Evolutionary conservation across 495 filamentous ascomycete species (phyloP).

Genomic region (Margaritispora aquatica): DNA sequence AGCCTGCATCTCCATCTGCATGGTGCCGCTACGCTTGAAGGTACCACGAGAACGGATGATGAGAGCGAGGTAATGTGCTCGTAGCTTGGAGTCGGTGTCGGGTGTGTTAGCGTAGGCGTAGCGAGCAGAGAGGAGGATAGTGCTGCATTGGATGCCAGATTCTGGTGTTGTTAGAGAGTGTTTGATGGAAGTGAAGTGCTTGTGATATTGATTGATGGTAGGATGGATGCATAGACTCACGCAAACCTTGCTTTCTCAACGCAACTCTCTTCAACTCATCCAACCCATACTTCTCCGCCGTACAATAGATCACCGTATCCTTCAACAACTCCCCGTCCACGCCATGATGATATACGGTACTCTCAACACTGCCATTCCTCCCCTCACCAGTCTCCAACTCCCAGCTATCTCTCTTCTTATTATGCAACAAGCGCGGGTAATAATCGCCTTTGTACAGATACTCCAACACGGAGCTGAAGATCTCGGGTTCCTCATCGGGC

Average conservation of each 20-base stretch:
- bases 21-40: slow-evolving; percentile 92
- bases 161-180: slow-evolving; percentile 3
- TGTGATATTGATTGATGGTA: neutral
- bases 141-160: slow-evolving; percentile 73
- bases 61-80: slow-evolving; percentile 89
- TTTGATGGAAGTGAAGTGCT: neutral
- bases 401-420: slow-evolving; percentile 61
- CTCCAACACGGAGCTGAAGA: slow-evolving; percentile 86
- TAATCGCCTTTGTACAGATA: slow-evolving; percentile 96
- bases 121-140: slow-evolving; percentile 82
- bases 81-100: slow-evolving; percentile 80
- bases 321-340: slow-evolving; percentile 68
- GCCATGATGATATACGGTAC: slow-evolving; percentile 63
- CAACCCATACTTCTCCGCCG: slow-evolving; percentile 77
- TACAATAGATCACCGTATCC: slow-evolving; percentile 89
- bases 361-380: slow-evolving; percentile 60
- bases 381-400: slow-evolving; percentile 60
- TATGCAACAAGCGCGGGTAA: slow-evolving; percentile 68
- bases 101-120: slow-evolving; percentile 94
- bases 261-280: slow-evolving; percentile 82
- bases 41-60: slow-evolving; percentile 90
- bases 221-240: slow-evolving; percentile 31
- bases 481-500: slow-evolving; percentile 79
- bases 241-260: slow-evolving; percentile 88
- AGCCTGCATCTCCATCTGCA: slow-evolving; percentile 96